Conservation (phyloP, 148 eudicot genomes). For the Nepenthes gracilis region DNA sequence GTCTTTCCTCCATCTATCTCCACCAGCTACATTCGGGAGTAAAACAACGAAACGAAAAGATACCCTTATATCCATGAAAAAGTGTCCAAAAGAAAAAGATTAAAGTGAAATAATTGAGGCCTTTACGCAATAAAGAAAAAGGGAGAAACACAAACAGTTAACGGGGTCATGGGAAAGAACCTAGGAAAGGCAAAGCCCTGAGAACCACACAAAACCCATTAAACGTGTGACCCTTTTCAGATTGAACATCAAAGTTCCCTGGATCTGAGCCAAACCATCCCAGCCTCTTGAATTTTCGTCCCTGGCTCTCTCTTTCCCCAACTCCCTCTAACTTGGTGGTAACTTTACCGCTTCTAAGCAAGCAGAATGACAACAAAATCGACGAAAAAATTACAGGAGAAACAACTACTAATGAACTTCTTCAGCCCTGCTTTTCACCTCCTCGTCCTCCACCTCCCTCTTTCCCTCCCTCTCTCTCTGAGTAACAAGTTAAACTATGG, state of each 20-base stretch:
- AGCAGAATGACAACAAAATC: no score
- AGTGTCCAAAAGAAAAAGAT: not conserved
- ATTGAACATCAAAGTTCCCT: slow-evolving; percentile 19
- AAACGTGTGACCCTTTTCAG: slow-evolving; percentile 7
- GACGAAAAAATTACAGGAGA: no score
- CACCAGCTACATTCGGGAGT: not conserved
- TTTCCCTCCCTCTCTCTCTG: no score
- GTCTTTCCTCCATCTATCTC: slow-evolving; percentile 6
- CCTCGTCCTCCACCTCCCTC: no score
- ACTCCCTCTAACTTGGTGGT: no score
- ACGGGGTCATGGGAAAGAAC: slow-evolving; percentile 29
- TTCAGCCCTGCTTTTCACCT: no score
- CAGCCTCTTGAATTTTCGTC: slow-evolving; percentile 10
- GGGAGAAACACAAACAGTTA: slow-evolving; percentile 3
- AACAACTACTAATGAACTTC: no score
- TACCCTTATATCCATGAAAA: slow-evolving; percentile 6
- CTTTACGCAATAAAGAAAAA: slow-evolving; percentile 9
- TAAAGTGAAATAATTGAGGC: not conserved
- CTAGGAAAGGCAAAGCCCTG: slow-evolving; percentile 19
- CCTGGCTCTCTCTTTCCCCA: no score
- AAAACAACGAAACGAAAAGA: not conserved
- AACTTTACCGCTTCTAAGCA: no score
- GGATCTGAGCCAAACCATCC: slow-evolving; percentile 39
- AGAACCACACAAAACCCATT: slow-evolving; percentile 21
- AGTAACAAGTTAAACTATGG: no score